These are phyloP conservation scores for Rubus parviflorus DNA, from an alignment of 306 rosid genomes.

Conservation along the genomic window DNA sequence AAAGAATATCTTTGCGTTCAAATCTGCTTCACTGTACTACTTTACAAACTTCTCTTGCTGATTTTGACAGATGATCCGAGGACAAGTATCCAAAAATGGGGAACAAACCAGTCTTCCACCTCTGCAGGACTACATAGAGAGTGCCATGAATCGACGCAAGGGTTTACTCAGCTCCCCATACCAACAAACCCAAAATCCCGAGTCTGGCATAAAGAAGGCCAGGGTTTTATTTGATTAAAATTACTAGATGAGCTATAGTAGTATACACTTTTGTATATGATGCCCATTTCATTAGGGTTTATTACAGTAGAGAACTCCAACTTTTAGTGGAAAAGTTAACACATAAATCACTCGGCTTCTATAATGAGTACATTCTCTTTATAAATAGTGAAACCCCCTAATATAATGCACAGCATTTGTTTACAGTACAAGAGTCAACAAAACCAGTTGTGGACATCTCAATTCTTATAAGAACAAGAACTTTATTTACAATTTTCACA, in stretches of 20 bases:
- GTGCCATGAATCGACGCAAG: constrained; percentile 38
- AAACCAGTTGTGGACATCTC: too few relatives aligned
- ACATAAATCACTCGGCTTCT: not conserved
- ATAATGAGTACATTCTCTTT: not conserved
- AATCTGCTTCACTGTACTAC: too few relatives aligned
- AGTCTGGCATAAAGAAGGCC: constrained; percentile 18
- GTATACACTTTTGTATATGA: not conserved
- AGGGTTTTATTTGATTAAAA: constrained; percentile 25
- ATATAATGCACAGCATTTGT: not conserved
- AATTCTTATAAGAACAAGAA: too few relatives aligned
- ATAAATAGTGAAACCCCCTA: not conserved
- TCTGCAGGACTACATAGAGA: constrained; percentile 39
- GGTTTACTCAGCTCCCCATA: constrained; percentile 27
- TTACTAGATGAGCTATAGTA: not conserved
- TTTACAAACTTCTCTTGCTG: constrained; percentile 2
- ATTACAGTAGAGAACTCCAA: too few relatives aligned
- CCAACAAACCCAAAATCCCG: constrained; percentile 6
- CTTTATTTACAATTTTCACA: too few relatives aligned
- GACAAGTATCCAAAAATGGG: constrained; percentile 38
- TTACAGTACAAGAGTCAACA: not conserved
- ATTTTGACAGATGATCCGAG: constrained; percentile 62
- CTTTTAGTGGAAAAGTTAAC: too few relatives aligned
- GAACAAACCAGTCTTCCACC: constrained; percentile 42
- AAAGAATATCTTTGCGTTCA: constrained; percentile 2
- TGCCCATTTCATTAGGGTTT: not conserved